Evolutionary conservation across 345 rosid species (phyloP).

Genomic region (Gynandropsis gynandra): DNA sequence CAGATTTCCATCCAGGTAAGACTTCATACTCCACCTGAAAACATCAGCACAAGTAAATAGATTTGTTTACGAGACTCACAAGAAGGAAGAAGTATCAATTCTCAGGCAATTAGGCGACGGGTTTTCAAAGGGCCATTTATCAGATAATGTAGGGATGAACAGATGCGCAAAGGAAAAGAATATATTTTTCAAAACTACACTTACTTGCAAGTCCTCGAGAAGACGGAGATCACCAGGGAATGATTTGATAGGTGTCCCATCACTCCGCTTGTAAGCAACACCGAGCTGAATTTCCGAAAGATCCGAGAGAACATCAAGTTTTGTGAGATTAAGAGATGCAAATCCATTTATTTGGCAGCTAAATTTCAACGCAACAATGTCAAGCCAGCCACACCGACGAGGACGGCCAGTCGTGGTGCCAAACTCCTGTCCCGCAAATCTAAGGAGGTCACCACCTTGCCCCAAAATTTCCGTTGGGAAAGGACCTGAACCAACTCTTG

Average conservation of each 20-base stretch:
- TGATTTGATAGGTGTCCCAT: slow-evolving; percentile 74
- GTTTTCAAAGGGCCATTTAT: slow-evolving; percentile 10
- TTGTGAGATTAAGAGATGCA: slow-evolving; percentile 92
- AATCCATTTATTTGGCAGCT: slow-evolving; percentile 89
- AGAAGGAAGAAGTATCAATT: neutral
- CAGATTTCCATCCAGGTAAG: slow-evolving; percentile 81
- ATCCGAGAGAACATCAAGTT: slow-evolving; percentile 89
- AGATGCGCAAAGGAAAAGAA: neutral
- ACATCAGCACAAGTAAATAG: slow-evolving; percentile 7
- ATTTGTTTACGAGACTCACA: slow-evolving; percentile 2
- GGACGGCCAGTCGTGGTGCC: slow-evolving; percentile 99
- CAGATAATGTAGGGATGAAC: slow-evolving; percentile 12
- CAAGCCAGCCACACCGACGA: slow-evolving; percentile 99
- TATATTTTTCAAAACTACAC: slow-evolving; percentile 10
- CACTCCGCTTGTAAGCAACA: slow-evolving; percentile 54
- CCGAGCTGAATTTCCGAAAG: slow-evolving; percentile 78
- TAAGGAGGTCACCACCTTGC: slow-evolving; percentile 77
- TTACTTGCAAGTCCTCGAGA: slow-evolving; percentile 72
- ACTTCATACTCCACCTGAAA: slow-evolving; percentile 84
- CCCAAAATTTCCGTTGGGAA: slow-evolving; percentile 94
- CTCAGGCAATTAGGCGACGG: neutral
- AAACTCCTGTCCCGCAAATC: slow-evolving; percentile 90
- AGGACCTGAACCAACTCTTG: slow-evolving; percentile 99
- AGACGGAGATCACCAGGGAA: slow-evolving; percentile 80
- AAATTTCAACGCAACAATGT: slow-evolving; percentile 78